Evolutionary conservation across 768 basidiomycete genomes (phyloP).

Genomic region (Dendrothele bispora): DNA sequence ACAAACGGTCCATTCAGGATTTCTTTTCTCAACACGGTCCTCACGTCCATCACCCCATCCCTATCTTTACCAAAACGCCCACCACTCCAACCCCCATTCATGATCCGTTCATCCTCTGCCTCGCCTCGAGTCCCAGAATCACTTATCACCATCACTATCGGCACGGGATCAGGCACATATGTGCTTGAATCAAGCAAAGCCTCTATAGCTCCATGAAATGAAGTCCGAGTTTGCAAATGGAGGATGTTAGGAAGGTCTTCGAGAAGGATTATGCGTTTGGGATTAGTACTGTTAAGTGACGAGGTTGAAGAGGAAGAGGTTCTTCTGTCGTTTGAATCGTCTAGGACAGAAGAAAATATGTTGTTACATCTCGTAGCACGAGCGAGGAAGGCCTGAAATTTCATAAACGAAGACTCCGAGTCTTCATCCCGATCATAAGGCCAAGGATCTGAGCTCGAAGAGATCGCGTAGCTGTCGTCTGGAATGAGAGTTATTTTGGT

Average conservation of each 20-base stretch:
- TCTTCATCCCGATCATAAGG: too few species aligned
- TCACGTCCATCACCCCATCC: conserved; percentile 57
- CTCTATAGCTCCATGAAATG: conserved; percentile 72
- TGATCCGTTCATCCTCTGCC: conserved; percentile 47
- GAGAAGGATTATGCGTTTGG: conserved; percentile 64
- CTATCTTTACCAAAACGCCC: conserved; percentile 44
- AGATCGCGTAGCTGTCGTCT: conserved; percentile 6
- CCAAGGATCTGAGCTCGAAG: conserved; percentile 14
- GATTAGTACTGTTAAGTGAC: conserved; percentile 10
- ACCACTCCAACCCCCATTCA: conserved; percentile 29
- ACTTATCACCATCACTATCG: conserved; percentile 81
- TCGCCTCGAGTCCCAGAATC: conserved; percentile 82
- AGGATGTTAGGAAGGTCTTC: conserved; percentile 92
- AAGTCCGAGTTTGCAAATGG: conserved; percentile 62
- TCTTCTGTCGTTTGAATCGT: conserved; percentile 6
- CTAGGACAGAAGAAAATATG: conserved; percentile 40
- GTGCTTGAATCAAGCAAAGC: conserved; percentile 45
- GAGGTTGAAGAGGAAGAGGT: conserved; percentile 4
- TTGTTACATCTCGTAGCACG: conserved; percentile 63
- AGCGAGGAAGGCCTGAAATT: conserved; percentile 75
- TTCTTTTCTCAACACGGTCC: conserved; percentile 69
- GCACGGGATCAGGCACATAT: conserved; percentile 37
- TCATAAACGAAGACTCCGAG: conserved; percentile 54
- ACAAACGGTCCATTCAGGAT: conserved; percentile 73
- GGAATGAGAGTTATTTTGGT: too few species aligned